These are phyloP conservation scores for Maudiozyma turicensis DNA, from an alignment of 805 yeast species.

Conservation along the genomic window DNA sequence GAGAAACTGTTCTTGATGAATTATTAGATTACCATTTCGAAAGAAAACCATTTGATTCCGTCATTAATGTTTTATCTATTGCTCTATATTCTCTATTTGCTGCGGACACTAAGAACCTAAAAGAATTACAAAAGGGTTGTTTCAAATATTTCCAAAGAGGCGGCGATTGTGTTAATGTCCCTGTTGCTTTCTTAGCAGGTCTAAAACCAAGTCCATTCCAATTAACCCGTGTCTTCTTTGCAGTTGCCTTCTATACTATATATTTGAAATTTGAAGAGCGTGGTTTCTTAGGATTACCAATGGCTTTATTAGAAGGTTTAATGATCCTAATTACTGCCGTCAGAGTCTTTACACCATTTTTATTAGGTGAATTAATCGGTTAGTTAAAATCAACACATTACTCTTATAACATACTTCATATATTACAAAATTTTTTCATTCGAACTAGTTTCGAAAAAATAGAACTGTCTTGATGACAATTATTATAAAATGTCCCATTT, in stretches of 20 bases:
- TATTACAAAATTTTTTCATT: neutral
- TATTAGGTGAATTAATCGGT: constrained; percentile 42
- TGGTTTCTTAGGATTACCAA: constrained; percentile 59
- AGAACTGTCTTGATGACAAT: too few species aligned
- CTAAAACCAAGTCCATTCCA: constrained; percentile 63
- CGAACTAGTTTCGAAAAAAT: too few species aligned
- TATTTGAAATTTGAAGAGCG: constrained; percentile 53
- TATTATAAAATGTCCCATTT: too few species aligned
- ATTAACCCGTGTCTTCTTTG: constrained; percentile 77
- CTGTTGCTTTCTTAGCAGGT: constrained; percentile 79
- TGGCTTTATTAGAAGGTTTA: constrained; percentile 61
- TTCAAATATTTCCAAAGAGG: constrained; percentile 78
- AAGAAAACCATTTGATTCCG: constrained; percentile 72
- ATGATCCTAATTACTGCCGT: constrained; percentile 66
- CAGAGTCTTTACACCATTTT: constrained; percentile 68
- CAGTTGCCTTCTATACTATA: constrained; percentile 81
- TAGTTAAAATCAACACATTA: constrained; percentile 6
- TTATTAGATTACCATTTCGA: constrained; percentile 62
- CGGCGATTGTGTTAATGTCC: constrained; percentile 68
- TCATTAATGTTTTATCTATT: constrained; percentile 80
- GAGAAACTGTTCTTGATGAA: constrained; percentile 44
- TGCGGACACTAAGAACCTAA: constrained; percentile 60
- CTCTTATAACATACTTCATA: neutral
- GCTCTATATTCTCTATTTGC: constrained; percentile 88
- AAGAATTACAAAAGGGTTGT: constrained; percentile 77